A percentile compares a stretch with the other conserved stretches of the same genome.
Conservation (phyloP, 345 rosid species). For the Cardiospermum halicacabum region DNA sequence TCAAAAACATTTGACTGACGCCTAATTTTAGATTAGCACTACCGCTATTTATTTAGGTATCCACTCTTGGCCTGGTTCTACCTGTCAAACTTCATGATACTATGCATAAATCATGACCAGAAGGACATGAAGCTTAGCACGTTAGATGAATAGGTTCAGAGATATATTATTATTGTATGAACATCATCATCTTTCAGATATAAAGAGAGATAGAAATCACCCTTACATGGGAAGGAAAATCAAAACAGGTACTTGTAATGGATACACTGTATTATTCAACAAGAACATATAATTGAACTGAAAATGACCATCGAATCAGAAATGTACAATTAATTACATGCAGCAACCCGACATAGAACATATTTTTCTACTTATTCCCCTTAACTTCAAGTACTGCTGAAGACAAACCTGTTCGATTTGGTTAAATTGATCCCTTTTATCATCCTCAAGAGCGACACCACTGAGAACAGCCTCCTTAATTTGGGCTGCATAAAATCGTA, state of each 20-base stretch:
- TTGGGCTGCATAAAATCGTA: slow-evolving; percentile 40
- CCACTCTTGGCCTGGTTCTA: background rate
- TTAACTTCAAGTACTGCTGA: background rate
- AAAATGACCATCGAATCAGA: background rate
- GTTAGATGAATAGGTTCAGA: background rate
- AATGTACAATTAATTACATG: background rate
- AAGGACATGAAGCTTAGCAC: background rate
- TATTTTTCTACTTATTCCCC: background rate
- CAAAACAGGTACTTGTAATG: background rate
- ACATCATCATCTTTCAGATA: background rate
- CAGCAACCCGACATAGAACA: background rate
- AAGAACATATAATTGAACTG: background rate
- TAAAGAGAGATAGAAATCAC: background rate
- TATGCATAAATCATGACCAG: background rate
- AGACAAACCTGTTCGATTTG: slow-evolving; percentile 74
- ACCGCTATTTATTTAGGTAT: background rate
- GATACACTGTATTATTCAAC: background rate
- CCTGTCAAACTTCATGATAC: background rate
- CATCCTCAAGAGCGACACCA: slow-evolving; percentile 91
- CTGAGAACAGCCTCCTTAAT: slow-evolving; percentile 82
- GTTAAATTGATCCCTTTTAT: slow-evolving; percentile 75
- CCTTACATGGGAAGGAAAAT: background rate
- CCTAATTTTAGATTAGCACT: background rate
- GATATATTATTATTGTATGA: background rate
- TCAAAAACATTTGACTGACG: no score